These are phyloP conservation scores for Trichoderma atrobrunneum DNA, from an alignment of 2,329 filamentous ascomycete genomes.

Conservation along the genomic window DNA sequence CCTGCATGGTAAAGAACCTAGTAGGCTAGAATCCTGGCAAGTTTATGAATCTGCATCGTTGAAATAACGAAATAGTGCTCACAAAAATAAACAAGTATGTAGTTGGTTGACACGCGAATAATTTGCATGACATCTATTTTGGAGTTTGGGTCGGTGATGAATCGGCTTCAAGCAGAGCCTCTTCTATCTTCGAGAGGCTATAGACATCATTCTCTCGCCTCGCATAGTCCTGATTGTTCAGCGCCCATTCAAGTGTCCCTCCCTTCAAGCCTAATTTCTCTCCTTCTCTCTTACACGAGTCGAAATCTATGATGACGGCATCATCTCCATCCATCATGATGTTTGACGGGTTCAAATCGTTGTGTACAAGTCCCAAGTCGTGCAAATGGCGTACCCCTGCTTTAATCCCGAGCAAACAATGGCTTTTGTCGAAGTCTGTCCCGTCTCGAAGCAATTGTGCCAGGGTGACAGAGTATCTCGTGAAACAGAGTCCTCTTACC, in stretches of 20 bases:
- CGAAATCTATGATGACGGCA: neutral
- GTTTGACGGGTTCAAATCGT: neutral
- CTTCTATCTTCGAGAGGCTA: neutral
- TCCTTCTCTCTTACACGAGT: neutral
- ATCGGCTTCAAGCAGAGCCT: neutral
- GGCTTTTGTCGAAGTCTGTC: neutral
- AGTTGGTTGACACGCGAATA: too few relatives aligned
- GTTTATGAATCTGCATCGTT: too few relatives aligned
- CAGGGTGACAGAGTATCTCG: neutral
- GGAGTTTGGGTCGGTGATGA: too few relatives aligned
- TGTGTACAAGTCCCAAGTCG: neutral
- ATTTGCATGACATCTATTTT: too few relatives aligned
- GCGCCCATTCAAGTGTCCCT: neutral
- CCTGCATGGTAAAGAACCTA: too few relatives aligned
- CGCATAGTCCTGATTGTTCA: neutral
- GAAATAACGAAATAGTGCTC: too few relatives aligned
- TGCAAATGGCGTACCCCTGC: neutral
- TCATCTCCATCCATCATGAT: neutral
- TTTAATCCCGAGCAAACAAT: neutral
- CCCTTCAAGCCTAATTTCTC: neutral
- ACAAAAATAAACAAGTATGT: too few relatives aligned
- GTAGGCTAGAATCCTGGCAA: too few relatives aligned
- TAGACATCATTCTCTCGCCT: neutral
- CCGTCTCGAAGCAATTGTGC: neutral
- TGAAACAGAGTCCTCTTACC: neutral